Conservation (phyloP, 805 yeast species). For the Candida ulmi region DNA sequence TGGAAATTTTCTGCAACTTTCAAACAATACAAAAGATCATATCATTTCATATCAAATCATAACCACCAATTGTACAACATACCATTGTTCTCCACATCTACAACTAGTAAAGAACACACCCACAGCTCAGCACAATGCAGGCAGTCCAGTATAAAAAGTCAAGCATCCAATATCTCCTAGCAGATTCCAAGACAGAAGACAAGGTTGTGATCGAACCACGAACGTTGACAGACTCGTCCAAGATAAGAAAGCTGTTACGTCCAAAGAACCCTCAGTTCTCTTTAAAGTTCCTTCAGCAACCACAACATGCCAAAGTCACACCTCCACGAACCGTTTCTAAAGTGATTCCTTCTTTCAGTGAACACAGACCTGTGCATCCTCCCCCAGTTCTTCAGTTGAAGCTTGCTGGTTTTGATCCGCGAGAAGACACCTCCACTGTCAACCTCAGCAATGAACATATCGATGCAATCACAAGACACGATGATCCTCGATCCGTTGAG, state of each 20-base stretch:
- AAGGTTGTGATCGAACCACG: constrained; percentile 9
- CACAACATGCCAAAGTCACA: constrained; percentile 25
- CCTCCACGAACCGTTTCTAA: constrained; percentile 18
- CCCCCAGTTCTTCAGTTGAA: constrained; percentile 26
- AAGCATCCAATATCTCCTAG: constrained; percentile 17
- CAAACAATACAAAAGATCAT: too few species aligned
- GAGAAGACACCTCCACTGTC: constrained; percentile 4
- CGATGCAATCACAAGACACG: constrained; percentile 1
- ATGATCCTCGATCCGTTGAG: constrained; percentile 13
- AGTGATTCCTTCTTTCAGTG: constrained; percentile 23
- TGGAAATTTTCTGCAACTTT: too few species aligned
- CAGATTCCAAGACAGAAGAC: constrained; percentile 5
- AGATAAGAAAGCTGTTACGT: constrained; percentile 12
- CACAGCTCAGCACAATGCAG: too few species aligned
- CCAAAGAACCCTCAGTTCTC: constrained; percentile 16
- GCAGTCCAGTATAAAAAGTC: constrained; percentile 14
- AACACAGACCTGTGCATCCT: constrained; percentile 29
- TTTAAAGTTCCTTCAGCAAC: constrained; percentile 23
- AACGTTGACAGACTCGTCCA: constrained; percentile 4
- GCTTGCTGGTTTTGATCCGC: constrained; percentile 11
- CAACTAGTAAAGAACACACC: too few species aligned
- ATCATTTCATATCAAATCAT: too few species aligned
- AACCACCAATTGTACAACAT: too few species aligned
- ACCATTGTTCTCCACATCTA: too few species aligned
- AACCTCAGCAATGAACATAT: constrained; percentile 11